These are phyloP conservation scores for Andrographis paniculata DNA, from an alignment of 305 asterid genomes.

Conservation along the genomic window DNA sequence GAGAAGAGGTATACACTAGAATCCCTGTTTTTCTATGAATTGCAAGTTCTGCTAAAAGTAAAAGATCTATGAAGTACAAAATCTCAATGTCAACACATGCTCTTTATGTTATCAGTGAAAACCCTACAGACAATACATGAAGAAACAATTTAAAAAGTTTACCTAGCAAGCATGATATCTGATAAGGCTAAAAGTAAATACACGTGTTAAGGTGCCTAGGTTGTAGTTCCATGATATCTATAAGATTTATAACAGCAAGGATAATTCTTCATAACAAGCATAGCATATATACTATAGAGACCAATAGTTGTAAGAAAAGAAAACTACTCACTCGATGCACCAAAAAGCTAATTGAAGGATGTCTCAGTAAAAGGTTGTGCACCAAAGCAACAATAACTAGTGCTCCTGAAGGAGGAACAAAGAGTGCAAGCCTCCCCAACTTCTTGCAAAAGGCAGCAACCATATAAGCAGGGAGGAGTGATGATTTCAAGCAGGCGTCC, in stretches of 20 bases:
- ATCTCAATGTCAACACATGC: background rate
- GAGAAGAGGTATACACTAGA: background rate
- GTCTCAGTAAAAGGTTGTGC: slow-evolving; percentile 88
- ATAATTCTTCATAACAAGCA: background rate
- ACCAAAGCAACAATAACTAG: slow-evolving; percentile 71
- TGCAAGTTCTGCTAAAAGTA: background rate
- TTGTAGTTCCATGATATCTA: background rate
- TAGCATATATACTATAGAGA: background rate
- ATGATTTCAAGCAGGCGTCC: slow-evolving; percentile 90
- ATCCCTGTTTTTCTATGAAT: too few relatives aligned
- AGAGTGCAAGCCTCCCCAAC: slow-evolving; percentile 73
- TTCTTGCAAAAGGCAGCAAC: slow-evolving; percentile 92
- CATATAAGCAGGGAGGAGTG: slow-evolving; percentile 93
- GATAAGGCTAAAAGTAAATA: background rate
- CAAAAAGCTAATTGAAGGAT: slow-evolving; percentile 86
- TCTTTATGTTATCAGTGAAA: too few relatives aligned
- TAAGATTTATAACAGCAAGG: background rate
- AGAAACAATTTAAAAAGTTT: background rate
- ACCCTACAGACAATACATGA: too few relatives aligned
- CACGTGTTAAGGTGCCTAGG: background rate
- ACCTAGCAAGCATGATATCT: slow-evolving; percentile 1
- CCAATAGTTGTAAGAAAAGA: slow-evolving; percentile 3
- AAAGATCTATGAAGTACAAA: background rate
- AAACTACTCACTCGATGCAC: slow-evolving; percentile 61
- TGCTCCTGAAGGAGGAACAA: slow-evolving; percentile 80